Conservation (phyloP, 129 eudicot genomes). For the Gnaphalium uliginosum region DNA sequence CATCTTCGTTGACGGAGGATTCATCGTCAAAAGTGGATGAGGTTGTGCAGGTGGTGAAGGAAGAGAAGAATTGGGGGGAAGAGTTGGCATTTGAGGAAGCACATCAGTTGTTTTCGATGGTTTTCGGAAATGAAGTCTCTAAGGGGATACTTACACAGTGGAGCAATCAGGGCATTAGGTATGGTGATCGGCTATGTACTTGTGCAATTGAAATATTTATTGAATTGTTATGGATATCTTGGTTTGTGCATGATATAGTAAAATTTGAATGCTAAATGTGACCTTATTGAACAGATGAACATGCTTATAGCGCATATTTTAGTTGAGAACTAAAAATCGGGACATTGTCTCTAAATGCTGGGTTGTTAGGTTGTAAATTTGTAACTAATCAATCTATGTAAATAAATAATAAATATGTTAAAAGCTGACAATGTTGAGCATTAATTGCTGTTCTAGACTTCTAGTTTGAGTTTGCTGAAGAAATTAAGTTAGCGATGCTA, state of each 20-base stretch:
- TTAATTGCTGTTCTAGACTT: neutral
- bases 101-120: conserved; percentile 60
- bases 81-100: conserved; percentile 54
- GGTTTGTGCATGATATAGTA: conserved; percentile 13
- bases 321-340: neutral
- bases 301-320: conserved; percentile 20
- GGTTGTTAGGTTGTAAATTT: neutral
- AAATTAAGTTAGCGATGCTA: neutral
- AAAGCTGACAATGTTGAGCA: neutral
- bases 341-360: neutral
- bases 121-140: conserved; percentile 62
- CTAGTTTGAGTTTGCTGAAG: neutral
- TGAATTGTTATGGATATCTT: neutral
- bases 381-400: neutral
- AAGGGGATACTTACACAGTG: conserved; percentile 86
- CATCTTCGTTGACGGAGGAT: conserved; percentile 12
- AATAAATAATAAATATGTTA: no score
- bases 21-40: conserved; percentile 18
- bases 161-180: conserved; percentile 99
- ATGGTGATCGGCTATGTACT: conserved; percentile 16
- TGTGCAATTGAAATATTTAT: neutral
- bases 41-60: conserved; percentile 35
- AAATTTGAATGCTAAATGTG: neutral
- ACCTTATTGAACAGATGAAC: conserved; percentile 6
- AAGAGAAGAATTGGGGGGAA: conserved; percentile 36